A percentile compares a stretch with the other conserved stretches of the same genome.
Conservation (phyloP, 23 red algal genomes). For the Pyropia haitanensis region DNA sequence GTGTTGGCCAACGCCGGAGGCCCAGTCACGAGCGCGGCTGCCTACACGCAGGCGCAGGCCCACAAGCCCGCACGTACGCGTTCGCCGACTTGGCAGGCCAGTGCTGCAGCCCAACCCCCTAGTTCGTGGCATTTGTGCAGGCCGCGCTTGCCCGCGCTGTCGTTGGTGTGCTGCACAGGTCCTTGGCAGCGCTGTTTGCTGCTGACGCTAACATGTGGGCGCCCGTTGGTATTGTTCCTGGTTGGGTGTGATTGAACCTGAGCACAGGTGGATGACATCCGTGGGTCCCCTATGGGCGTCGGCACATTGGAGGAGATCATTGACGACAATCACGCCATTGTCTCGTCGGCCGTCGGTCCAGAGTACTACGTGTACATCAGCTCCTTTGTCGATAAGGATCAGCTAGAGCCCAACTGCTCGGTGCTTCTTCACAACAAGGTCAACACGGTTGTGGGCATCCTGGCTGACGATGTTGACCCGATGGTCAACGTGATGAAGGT, state of each 20-base stretch:
- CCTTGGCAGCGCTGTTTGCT: no score
- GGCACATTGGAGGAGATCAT: conserved; percentile 98
- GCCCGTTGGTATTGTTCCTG: neutral
- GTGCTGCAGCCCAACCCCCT: no score
- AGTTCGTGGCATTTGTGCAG: no score
- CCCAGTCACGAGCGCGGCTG: no score
- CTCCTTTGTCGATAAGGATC: conserved; percentile 98
- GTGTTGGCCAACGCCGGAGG: no score
- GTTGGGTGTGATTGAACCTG: neutral
- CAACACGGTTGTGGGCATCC: conserved; percentile 82
- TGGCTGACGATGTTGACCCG: conserved; percentile 96
- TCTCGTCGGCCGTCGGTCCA: conserved; percentile 86
- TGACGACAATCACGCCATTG: conserved; percentile 98
- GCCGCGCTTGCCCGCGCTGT: no score
- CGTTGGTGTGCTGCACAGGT: no score
- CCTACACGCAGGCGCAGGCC: no score
- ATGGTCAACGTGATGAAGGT: conserved; percentile 99
- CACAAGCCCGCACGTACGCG: no score
- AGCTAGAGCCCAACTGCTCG: conserved; percentile 86
- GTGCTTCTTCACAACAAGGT: conserved; percentile 98
- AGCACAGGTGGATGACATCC: conserved; percentile 71
- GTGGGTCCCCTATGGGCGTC: conserved; percentile 98
- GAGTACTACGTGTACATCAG: conserved; percentile 99
- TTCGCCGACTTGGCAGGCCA: no score
- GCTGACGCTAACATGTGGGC: neutral